Evolutionary conservation across 1,139 yeast genomes (phyloP).

Genomic region (Yamadazyma dushanensis): DNA sequence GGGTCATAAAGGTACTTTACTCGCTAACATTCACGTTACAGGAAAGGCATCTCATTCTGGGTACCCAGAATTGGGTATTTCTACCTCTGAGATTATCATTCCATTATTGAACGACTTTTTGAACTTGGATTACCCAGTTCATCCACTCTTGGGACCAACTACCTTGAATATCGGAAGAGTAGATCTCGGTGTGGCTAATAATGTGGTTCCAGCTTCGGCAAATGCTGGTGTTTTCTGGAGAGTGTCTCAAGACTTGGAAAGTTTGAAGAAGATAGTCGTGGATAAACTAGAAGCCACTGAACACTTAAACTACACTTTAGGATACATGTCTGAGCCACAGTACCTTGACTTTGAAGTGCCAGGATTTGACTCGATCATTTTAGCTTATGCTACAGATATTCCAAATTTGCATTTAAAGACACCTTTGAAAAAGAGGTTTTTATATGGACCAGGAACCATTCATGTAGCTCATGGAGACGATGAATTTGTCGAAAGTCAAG

Average conservation of each 20-base stretch:
- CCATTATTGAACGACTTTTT: conserved; percentile 43
- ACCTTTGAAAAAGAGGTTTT: conserved; percentile 42
- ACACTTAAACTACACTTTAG: conserved; percentile 25
- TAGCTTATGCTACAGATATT: conserved; percentile 66
- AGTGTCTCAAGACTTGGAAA: conserved; percentile 49
- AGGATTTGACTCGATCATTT: conserved; percentile 57
- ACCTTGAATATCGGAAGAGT: conserved; percentile 62
- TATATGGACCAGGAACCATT: conserved; percentile 72
- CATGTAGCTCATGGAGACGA: conserved; percentile 64
- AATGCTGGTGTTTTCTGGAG: conserved; percentile 51
- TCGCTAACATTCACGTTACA: conserved; percentile 40
- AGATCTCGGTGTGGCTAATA: conserved; percentile 60
- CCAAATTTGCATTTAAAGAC: conserved; percentile 53
- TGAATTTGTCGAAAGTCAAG: conserved; percentile 54
- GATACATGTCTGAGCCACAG: conserved; percentile 35
- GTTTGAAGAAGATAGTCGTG: conserved; percentile 35
- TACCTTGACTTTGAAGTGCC: conserved; percentile 58
- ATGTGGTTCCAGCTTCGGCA: conserved; percentile 65
- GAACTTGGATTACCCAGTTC: conserved; percentile 44
- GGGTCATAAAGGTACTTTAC: conserved; percentile 64
- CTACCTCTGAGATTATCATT: conserved; percentile 59
- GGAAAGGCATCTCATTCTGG: conserved; percentile 72
- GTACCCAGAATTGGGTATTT: conserved; percentile 67
- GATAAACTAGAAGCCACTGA: conserved; percentile 33
- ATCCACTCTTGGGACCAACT: conserved; percentile 57